Percentiles rank a stretch among this genome's conserved stretches.
Conservation (phyloP, 78 protist species). For the Polysphondylium violaceum region DNA sequence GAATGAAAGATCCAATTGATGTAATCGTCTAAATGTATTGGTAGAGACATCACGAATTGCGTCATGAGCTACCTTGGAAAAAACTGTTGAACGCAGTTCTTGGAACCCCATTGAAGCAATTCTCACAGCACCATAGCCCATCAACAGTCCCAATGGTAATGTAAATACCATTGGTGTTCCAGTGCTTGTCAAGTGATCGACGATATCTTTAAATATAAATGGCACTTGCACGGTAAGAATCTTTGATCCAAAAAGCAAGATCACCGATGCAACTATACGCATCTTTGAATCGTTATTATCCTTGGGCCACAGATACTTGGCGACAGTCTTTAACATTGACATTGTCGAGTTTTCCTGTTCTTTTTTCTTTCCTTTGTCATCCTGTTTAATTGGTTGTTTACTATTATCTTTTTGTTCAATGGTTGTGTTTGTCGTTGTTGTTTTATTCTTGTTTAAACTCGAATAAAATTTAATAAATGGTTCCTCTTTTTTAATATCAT, state of each 20-base stretch:
- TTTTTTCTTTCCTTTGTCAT: constrained; percentile 8
- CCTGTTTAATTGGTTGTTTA: too few relatives aligned
- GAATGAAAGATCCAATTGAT: constrained; percentile 87
- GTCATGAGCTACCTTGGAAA: constrained; percentile 85
- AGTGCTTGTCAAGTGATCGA: constrained; percentile 76
- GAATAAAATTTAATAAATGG: too few relatives aligned
- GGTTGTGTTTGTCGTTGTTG: too few relatives aligned
- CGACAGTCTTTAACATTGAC: constrained; percentile 55
- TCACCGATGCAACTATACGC: constrained; percentile 45
- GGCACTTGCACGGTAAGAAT: constrained; percentile 87
- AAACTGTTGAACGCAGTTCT: constrained; percentile 87
- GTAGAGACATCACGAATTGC: constrained; percentile 86
- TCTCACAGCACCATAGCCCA: constrained; percentile 83
- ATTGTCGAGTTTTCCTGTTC: constrained; percentile 54
- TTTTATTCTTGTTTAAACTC: too few relatives aligned
- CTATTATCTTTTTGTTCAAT: too few relatives aligned
- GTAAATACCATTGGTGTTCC: not conserved
- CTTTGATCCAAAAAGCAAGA: constrained; percentile 56
- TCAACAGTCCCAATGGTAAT: constrained; percentile 37
- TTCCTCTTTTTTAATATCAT: too few relatives aligned
- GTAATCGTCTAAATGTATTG: constrained; percentile 87
- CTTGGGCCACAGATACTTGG: constrained; percentile 75
- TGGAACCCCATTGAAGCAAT: constrained; percentile 57
- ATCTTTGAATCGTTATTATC: constrained; percentile 55
- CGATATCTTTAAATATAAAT: constrained; percentile 88